Conservation (phyloP, 2,329 filamentous ascomycete species). For the Fusarium keratoplasticum region DNA sequence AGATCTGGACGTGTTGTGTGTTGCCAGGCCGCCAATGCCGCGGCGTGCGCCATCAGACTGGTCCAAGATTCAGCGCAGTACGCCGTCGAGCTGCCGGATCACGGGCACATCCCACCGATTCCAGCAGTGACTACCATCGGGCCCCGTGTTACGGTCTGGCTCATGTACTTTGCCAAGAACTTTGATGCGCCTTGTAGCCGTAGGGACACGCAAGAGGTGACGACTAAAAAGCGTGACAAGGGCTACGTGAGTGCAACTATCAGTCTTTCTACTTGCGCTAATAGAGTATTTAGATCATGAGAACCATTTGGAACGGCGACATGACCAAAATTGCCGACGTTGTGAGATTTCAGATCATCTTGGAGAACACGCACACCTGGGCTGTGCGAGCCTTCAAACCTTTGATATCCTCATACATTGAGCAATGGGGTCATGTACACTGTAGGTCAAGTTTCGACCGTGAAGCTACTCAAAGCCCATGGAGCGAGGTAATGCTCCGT, state of each 20-base stretch:
- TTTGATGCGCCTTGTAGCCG: constrained; percentile 6
- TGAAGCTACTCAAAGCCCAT: background rate
- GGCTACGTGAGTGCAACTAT: constrained; percentile 13
- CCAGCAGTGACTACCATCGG: constrained; percentile 30
- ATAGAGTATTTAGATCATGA: constrained; percentile 25
- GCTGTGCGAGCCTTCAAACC: constrained; percentile 34
- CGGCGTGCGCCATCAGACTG: constrained; percentile 27
- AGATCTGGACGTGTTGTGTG: background rate
- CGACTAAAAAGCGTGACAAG: background rate
- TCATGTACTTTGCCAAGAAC: constrained; percentile 21
- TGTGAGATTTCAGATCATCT: constrained; percentile 22
- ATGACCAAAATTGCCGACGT: constrained; percentile 15
- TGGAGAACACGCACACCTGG: constrained; percentile 41
- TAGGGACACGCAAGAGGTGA: background rate
- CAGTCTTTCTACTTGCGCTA: background rate
- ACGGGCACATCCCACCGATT: constrained; percentile 29
- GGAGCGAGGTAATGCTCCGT: background rate
- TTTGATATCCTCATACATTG: constrained; percentile 27
- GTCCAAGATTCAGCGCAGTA: constrained; percentile 12
- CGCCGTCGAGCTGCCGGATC: background rate
- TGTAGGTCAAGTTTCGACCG: background rate
- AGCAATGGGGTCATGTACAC: constrained; percentile 25
- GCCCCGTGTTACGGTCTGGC: constrained; percentile 25
- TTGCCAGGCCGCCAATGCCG: constrained; percentile 31
- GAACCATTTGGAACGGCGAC: constrained; percentile 33